Evolutionary conservation across 176 grass and related monocot species (phyloP).

Genomic region (Zoysia japonica): DNA sequence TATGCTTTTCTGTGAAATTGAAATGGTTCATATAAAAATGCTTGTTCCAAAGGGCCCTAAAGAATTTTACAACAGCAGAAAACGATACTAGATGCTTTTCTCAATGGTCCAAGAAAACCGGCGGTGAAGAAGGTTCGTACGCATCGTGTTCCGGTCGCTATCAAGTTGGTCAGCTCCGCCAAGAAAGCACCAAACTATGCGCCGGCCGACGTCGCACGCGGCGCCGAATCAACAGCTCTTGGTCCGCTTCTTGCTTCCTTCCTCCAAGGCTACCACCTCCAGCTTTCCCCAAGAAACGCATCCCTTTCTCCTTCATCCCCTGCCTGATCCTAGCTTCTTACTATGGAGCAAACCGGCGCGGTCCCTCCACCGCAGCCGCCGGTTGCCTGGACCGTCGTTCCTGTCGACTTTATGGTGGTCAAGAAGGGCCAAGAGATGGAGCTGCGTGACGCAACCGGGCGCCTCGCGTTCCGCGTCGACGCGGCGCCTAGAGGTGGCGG

Average conservation of each 20-base stretch:
- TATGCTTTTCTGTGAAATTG: too few relatives aligned
- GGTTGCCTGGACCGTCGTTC: slow-evolving; percentile 37
- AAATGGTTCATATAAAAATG: too few relatives aligned
- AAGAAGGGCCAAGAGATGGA: slow-evolving; percentile 50
- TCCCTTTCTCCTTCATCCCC: background rate
- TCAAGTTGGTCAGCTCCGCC: slow-evolving; percentile 17
- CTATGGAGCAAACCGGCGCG: slow-evolving; percentile 14
- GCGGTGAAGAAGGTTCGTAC: background rate
- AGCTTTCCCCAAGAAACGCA: slow-evolving; percentile 16
- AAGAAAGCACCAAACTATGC: background rate
- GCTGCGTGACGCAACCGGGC: slow-evolving; percentile 45
- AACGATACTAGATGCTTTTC: background rate
- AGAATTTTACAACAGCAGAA: background rate
- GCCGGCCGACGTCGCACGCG: background rate
- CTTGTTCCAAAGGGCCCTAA: too few relatives aligned
- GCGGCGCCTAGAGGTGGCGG: background rate
- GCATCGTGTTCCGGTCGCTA: slow-evolving; percentile 21
- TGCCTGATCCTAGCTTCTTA: background rate
- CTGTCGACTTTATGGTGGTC: slow-evolving; percentile 59
- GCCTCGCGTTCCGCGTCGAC: slow-evolving; percentile 41
- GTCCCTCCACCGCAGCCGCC: background rate
- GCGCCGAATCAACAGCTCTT: background rate
- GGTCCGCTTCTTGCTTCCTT: background rate
- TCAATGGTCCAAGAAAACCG: background rate
- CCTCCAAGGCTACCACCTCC: background rate